phyloP scores from a whole-genome alignment of 495 filamentous ascomycete genomes.

The Talaromyces wortmannii region DNA sequence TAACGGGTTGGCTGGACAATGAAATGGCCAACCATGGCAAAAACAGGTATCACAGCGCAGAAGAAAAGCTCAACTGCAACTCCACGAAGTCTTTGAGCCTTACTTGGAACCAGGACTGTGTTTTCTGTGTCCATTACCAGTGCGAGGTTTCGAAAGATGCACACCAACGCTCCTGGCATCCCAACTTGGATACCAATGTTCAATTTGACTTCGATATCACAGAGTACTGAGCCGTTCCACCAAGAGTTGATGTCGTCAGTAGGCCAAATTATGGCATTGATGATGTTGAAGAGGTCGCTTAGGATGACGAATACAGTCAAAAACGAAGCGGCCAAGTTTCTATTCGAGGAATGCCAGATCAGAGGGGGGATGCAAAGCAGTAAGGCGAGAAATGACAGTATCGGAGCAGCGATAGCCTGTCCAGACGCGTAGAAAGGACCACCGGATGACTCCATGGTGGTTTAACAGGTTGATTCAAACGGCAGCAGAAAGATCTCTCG shows the following conservation, averaged over 20 bases:
- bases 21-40: slow-evolving; percentile 62
- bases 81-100: slow-evolving; percentile 44
- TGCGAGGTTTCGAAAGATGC: slow-evolving; percentile 72
- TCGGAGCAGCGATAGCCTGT: slow-evolving; percentile 27
- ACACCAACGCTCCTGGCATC: slow-evolving; percentile 50
- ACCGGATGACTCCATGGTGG: background rate
- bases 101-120: slow-evolving; percentile 44
- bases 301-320: slow-evolving; percentile 60
- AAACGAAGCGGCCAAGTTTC: slow-evolving; percentile 40
- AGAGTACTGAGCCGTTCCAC: slow-evolving; percentile 71
- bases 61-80: slow-evolving; percentile 54
- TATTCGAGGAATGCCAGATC: slow-evolving; percentile 32
- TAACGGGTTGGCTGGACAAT: slow-evolving; percentile 67
- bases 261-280: slow-evolving; percentile 81
- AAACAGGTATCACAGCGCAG: slow-evolving; percentile 60
- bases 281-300: slow-evolving; percentile 58
- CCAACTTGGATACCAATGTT: slow-evolving; percentile 57
- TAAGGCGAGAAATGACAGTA: slow-evolving; percentile 51
- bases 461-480: background rate
- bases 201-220: slow-evolving; percentile 75
- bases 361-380: slow-evolving; percentile 42
- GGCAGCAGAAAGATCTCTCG: background rate
- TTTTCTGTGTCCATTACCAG: slow-evolving; percentile 59
- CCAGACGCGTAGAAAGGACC: slow-evolving; percentile 12
- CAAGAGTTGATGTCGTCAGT: slow-evolving; percentile 58